Conservation (phyloP, 129 eudicot genomes). For the Flaveria sonorensis region DNA sequence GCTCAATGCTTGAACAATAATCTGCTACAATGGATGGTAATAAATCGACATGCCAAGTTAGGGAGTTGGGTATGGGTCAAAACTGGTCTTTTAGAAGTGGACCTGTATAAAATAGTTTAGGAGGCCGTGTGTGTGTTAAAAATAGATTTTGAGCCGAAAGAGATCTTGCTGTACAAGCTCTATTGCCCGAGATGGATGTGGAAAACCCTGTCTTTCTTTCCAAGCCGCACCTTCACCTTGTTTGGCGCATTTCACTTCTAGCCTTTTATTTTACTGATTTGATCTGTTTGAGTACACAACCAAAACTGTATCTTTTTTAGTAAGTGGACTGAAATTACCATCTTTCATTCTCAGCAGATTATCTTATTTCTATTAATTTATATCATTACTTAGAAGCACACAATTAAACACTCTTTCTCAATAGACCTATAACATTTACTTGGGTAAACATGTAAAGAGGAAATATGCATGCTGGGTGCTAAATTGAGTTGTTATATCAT, state of each 20-base stretch:
- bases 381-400: no score
- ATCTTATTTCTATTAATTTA: no score
- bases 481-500: not conserved
- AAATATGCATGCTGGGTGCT: not conserved
- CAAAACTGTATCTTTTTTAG: not conserved
- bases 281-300: not conserved
- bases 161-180: no score
- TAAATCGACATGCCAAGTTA: not conserved
- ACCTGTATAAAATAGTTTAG: not conserved
- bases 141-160: not conserved
- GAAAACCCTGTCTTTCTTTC: no score
- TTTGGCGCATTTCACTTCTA: not conserved
- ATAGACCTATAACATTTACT: not conserved
- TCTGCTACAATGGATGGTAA: not conserved
- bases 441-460: slow-evolving; percentile 7
- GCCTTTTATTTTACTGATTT: not conserved
- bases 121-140: not conserved
- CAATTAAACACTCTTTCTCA: no score
- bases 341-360: not conserved
- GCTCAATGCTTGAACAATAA: slow-evolving; percentile 2
- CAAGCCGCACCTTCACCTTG: not conserved
- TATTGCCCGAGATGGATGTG: no score
- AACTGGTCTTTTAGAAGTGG: not conserved
- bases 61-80: not conserved
- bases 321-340: not conserved